phyloP scores from a whole-genome alignment of 257 asterid species.

The Jasminum sambac region DNA sequence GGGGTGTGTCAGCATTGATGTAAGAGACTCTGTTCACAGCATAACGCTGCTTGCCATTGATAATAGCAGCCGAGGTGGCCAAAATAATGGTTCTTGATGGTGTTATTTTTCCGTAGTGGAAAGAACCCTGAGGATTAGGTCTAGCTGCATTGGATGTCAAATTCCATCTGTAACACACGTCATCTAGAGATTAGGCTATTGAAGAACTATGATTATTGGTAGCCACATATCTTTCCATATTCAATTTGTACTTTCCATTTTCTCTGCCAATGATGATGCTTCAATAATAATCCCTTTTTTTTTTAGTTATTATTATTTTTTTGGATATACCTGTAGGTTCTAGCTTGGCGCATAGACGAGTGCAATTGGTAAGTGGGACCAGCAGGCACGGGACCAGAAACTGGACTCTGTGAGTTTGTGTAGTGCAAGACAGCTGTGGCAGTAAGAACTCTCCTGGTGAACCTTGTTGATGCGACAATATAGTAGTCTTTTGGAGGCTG shows the following conservation, averaged over 20 bases:
- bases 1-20: slow-evolving; percentile 72
- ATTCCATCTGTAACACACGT: slow-evolving; percentile 70
- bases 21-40: slow-evolving; percentile 79
- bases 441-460: slow-evolving; percentile 43
- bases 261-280: no score
- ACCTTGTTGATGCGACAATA: slow-evolving; percentile 84
- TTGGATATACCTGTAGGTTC: slow-evolving; percentile 62
- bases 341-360: slow-evolving; percentile 89
- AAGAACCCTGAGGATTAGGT: slow-evolving; percentile 98
- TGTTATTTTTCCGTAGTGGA: slow-evolving; percentile 73
- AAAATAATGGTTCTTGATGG: slow-evolving; percentile 65
- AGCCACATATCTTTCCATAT: not conserved
- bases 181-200: not conserved
- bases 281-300: no score
- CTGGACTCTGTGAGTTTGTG: slow-evolving; percentile 56
- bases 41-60: slow-evolving; percentile 73
- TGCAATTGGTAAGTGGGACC: slow-evolving; percentile 49
- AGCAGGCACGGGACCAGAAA: slow-evolving; percentile 70
- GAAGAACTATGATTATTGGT: not conserved
- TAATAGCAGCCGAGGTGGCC: slow-evolving; percentile 68
- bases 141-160: slow-evolving; percentile 96
- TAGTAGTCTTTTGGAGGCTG: slow-evolving; percentile 81
- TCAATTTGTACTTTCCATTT: no score
- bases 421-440: slow-evolving; percentile 67
- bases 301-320: no score